A percentile compares a stretch with the other conserved stretches of the same genome.
phyloP scores from a whole-genome alignment of 2,329 filamentous ascomycete genomes.

The Graphiopsis chlorocephala region DNA sequence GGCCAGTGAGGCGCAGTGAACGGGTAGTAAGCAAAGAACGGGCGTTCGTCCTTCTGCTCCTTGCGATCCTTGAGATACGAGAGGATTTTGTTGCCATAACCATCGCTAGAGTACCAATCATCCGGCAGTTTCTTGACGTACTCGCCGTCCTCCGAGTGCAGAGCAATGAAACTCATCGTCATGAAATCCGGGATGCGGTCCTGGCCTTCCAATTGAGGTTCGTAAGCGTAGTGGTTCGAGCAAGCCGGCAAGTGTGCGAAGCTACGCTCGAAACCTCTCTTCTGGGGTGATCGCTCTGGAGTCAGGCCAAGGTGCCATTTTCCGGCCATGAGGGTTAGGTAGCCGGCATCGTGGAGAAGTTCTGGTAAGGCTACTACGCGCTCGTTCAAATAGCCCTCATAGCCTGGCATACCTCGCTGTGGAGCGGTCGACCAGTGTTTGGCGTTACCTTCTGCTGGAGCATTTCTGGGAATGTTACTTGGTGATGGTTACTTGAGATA shows the following conservation, averaged over 20 bases:
- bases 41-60: conserved; percentile 38
- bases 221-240: conserved; percentile 56
- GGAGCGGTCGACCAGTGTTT: conserved; percentile 50
- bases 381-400: conserved; percentile 63
- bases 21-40: conserved; percentile 61
- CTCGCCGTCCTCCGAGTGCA: conserved; percentile 40
- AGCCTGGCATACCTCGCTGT: conserved; percentile 58
- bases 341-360: conserved; percentile 57
- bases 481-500: not conserved
- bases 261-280: conserved; percentile 58
- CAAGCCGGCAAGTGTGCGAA: conserved; percentile 62
- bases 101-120: conserved; percentile 40
- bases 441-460: conserved; percentile 47
- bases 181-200: conserved; percentile 41
- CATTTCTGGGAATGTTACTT: conserved; percentile 36
- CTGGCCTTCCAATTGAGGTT: conserved; percentile 43
- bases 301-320: conserved; percentile 64
- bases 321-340: conserved; percentile 59
- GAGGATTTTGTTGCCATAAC: conserved; percentile 41
- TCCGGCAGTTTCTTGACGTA: conserved; percentile 40
- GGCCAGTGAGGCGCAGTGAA: conserved; percentile 66
- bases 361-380: conserved; percentile 59
- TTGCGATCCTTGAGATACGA: conserved; percentile 37
- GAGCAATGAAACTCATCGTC: conserved; percentile 42
- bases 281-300: conserved; percentile 54